phyloP scores from a whole-genome alignment of 2,329 filamentous ascomycete species.

The Canariomyces notabilis region DNA sequence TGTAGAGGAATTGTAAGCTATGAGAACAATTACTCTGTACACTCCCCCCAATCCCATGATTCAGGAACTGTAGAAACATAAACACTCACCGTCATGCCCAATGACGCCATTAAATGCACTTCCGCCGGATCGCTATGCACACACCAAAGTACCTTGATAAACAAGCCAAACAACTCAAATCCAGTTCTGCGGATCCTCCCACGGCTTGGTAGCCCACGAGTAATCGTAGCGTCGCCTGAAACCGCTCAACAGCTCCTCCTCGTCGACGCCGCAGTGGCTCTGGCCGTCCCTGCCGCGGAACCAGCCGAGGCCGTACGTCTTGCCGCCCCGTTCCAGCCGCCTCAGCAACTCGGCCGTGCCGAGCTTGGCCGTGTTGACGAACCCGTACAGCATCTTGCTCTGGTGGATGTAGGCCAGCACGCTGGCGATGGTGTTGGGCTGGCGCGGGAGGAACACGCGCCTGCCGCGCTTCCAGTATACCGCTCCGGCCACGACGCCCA shows the following conservation, averaged over 20 bases:
- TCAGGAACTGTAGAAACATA: no score
- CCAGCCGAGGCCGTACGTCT: slow-evolving; percentile 73
- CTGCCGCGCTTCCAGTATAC: slow-evolving; percentile 56
- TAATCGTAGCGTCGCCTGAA: slow-evolving; percentile 61
- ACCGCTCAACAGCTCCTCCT: slow-evolving; percentile 62
- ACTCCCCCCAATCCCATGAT: no score
- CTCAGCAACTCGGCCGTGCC: slow-evolving; percentile 57
- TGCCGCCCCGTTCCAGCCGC: slow-evolving; percentile 54
- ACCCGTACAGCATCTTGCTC: slow-evolving; percentile 72
- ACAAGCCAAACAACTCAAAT: slow-evolving; percentile 18
- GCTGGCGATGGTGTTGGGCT: slow-evolving; percentile 72
- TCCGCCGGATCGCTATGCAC: background rate
- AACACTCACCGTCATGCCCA: no score
- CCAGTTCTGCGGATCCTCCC: slow-evolving; percentile 39
- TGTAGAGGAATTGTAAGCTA: no score
- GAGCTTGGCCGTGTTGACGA: slow-evolving; percentile 64
- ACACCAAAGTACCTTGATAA: no score
- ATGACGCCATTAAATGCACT: no score
- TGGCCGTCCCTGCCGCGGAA: slow-evolving; percentile 68
- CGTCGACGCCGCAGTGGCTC: slow-evolving; percentile 71
- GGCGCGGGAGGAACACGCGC: slow-evolving; percentile 68
- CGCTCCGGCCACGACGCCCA: slow-evolving; percentile 52
- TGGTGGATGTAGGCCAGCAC: slow-evolving; percentile 75
- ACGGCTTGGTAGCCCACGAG: slow-evolving; percentile 46
- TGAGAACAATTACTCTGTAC: no score